Evolutionary conservation across 306 rosid species (phyloP), one percentile per base, ranked within the genome.

Genomic region (Fragaria ananassa): DNA sequence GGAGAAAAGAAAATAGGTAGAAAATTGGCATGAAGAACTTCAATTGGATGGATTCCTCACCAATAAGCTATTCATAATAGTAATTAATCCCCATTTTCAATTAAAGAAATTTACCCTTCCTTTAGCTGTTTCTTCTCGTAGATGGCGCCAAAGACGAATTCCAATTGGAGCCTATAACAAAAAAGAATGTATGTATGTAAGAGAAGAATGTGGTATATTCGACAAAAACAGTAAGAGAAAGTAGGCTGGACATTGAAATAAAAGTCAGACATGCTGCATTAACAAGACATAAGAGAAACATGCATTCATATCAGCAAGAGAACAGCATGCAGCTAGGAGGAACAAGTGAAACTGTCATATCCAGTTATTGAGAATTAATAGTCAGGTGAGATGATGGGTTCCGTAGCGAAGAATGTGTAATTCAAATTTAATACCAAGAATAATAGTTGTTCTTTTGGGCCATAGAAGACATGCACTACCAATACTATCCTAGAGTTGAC

Each of bases 161-260:
- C 95, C 95, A 19, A 90, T 85, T 9, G 98, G 98, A 82, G 91
- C 95, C 98, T 94, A 76, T 18, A 89, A 75, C 83, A 75, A 70
- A 81, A 61, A 75, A 45, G 42, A 83, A 15, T 15, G 11, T 0
- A 54, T 54, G 25, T 2, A 6, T 53, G n/a, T 53, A 53, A 6
- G 7, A 54, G 21, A 19, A 54, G 10, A 54, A n/a, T 46, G 56
- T 0, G 23, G 64, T 74, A 53, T 67, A 66, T 58, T 80, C 74
- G 65, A 78, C 76, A 42, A 31, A 72, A 25, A 57, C 42, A 58
- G 47, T 57, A 41, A 29, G 72, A 34, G 75, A 47, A 61, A 61
- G 42, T 23, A 23, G 45, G n/a, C 44, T 34, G 21, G 35, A 25
- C 53, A 42, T 17, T 14, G 41, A 71, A 62, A 70, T 23, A 13